phyloP scores from a whole-genome alignment of 2,329 filamentous ascomycete species.

The Pseudogymnoascus sp. region DNA sequence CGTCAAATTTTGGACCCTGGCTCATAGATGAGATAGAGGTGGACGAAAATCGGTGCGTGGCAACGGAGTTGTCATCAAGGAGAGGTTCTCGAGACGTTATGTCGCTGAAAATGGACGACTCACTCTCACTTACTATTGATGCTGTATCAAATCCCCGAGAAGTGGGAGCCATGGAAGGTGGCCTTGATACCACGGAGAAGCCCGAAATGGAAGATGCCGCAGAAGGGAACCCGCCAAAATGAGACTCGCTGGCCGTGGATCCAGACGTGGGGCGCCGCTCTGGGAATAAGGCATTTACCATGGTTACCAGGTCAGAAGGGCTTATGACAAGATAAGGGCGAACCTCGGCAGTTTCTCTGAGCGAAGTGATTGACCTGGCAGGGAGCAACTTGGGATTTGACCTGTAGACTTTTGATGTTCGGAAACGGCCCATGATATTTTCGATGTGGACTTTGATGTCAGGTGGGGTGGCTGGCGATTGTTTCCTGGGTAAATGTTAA shows the following conservation, averaged over 20 bases:
- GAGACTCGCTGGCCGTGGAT: constrained; percentile 36
- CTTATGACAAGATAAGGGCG: constrained; percentile 74
- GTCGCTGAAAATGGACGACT: constrained; percentile 65
- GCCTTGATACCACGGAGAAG: constrained; percentile 40
- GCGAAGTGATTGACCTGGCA: constrained; percentile 62
- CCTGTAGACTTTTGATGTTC: constrained; percentile 32
- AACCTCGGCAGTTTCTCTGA: constrained; percentile 68
- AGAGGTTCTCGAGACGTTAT: constrained; percentile 55
- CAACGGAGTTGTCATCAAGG: constrained; percentile 44
- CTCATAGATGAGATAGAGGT: constrained; percentile 35
- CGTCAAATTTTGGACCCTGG: constrained; percentile 45
- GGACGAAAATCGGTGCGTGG: constrained; percentile 47
- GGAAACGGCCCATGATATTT: constrained; percentile 59
- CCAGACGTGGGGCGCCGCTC: constrained; percentile 57
- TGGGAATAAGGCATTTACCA: constrained; percentile 79
- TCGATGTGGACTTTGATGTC: constrained; percentile 62
- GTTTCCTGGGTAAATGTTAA: constrained; percentile 33
- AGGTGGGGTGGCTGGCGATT: constrained; percentile 53
- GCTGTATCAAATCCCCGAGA: constrained; percentile 52
- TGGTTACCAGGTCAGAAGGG: constrained; percentile 67
- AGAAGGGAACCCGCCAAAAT: constrained; percentile 54
- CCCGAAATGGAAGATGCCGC: constrained; percentile 64
- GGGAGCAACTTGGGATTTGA: constrained; percentile 53
- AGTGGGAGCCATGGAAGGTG: constrained; percentile 45
- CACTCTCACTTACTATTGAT: constrained; percentile 64